phyloP scores from a whole-genome alignment of 2,329 filamentous ascomycete genomes.

The Colletotrichum destructivum region DNA sequence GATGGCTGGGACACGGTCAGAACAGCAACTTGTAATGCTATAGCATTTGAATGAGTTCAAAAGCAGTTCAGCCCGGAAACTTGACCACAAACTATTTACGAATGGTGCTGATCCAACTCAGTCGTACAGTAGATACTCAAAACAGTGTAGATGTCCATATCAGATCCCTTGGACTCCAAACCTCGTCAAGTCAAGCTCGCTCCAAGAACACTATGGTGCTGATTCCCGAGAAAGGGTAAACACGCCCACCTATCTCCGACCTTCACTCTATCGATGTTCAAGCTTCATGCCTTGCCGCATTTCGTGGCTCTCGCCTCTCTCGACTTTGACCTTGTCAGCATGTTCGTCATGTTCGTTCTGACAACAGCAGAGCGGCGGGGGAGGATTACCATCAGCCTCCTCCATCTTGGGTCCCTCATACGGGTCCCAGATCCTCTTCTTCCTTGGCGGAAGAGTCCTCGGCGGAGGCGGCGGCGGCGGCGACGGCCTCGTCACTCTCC shows the following conservation, averaged over 20 bases:
- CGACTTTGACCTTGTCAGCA: conserved; percentile 8
- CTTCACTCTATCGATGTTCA: not conserved
- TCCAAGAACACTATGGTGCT: not conserved
- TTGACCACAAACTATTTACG: conserved; percentile 6
- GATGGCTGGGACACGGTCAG: not conserved
- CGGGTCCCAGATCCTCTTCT: conserved; percentile 22
- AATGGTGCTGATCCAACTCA: not conserved
- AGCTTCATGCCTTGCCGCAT: conserved; percentile 9
- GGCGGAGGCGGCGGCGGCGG: not conserved
- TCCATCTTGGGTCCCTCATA: conserved; percentile 11
- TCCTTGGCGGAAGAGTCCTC: conserved; percentile 4
- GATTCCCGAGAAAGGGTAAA: not conserved
- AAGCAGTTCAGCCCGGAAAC: not conserved
- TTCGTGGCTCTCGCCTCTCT: conserved; percentile 26
- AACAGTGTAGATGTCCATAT: not conserved
- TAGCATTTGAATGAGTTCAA: not conserved
- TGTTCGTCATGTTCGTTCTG: too few relatives aligned
- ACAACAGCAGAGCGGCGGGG: not conserved
- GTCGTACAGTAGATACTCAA: not conserved
- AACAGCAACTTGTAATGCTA: not conserved
- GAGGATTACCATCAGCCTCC: conserved; percentile 17
- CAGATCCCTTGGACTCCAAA: not conserved
- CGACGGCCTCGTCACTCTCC: not conserved
- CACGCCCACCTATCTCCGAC: not conserved
- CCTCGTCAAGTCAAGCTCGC: not conserved